Evolutionary conservation across 1,284 basidiomycete genomes (phyloP).

Genomic region (Rhizopogon parksii): DNA sequence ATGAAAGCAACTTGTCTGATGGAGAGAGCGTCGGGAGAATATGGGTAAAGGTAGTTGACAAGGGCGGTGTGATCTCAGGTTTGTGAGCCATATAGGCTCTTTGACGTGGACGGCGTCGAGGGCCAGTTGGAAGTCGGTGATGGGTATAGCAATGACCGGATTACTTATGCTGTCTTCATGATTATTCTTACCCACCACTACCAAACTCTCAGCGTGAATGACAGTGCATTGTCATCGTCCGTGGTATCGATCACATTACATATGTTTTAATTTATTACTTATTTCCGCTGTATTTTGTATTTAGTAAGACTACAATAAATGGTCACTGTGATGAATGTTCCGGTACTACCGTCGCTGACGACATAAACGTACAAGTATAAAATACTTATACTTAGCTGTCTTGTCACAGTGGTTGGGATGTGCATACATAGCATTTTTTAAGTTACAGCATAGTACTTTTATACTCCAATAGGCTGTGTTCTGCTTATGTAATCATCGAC

Average conservation of each 20-base stretch:
- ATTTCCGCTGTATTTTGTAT: too few relatives aligned
- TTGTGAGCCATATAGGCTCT: constrained; percentile 27
- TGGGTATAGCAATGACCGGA: neutral
- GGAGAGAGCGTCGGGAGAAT: constrained; percentile 28
- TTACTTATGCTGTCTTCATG: neutral
- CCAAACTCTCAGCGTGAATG: neutral
- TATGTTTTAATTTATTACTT: too few relatives aligned
- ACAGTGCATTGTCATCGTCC: too few relatives aligned
- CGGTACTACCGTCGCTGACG: neutral
- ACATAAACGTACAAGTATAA: neutral
- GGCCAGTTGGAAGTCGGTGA: neutral
- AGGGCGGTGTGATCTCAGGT: constrained; percentile 18
- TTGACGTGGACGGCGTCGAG: constrained; percentile 19
- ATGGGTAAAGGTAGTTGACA: constrained; percentile 11
- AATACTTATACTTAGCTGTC: too few relatives aligned
- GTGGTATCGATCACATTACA: too few relatives aligned
- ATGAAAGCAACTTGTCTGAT: constrained; percentile 30
- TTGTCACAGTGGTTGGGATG: too few relatives aligned
- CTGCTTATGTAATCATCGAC: neutral
- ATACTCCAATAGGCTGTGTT: too few relatives aligned
- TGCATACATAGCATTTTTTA: too few relatives aligned
- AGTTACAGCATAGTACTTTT: too few relatives aligned
- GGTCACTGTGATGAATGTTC: too few relatives aligned
- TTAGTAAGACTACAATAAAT: too few relatives aligned
- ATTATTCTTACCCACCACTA: neutral